Base-by-base conservation (phyloP, 2,329 filamentous ascomycete species). In the Aspergillus niger region DNA sequence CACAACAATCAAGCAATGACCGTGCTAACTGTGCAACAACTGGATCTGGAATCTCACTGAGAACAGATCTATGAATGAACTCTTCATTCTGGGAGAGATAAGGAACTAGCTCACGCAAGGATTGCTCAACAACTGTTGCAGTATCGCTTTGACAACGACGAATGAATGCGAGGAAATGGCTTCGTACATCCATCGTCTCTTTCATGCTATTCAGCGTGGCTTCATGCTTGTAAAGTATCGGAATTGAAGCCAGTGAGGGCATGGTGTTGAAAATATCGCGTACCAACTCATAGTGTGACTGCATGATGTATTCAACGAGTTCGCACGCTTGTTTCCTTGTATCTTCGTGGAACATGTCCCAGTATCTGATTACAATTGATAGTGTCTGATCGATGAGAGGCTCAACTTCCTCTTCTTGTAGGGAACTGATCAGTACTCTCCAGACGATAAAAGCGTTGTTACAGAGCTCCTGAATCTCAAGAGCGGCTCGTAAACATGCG, bases 351-450 rank as follows among this genome's bases (percentile, higher is more conserved):
- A 98, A 88, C 2, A 69, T 76, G 4, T 73, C 65, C 95, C 95
- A 99, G 70, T 95, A 89, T 66, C 89, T 88, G 24, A 90, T 88
- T 52, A 98, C 87, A 43, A 97, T 86, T 56, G 93, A 92, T 66
- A 98, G 92, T 0, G 93, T 96, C 60, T 94, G 92, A 72, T 97
- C 92, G 8, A 98, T 80, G 39, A 97, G 83, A 26, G 86, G 83
- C 65, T 90, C 88, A 5, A 97, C 83, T 70, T 97, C 93, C 24
- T 92, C 89, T 59, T 89, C 87, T 8, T 89, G 88, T 51, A 98
- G 82, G 55, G 88, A 85, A 28, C 79, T 84, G 17, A 98, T 83
- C 78, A 99, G 88, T 8, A 88, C 84, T 26, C 86, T 84, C 95
- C 95, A 99, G 52, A 92, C 91, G 3, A 85, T 86, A 69, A 98